Percentiles rank a stretch among this genome's conserved stretches.
Evolutionary conservation across 495 filamentous ascomycete genomes (phyloP).

Genomic region (Aspergillus haitiensis): DNA sequence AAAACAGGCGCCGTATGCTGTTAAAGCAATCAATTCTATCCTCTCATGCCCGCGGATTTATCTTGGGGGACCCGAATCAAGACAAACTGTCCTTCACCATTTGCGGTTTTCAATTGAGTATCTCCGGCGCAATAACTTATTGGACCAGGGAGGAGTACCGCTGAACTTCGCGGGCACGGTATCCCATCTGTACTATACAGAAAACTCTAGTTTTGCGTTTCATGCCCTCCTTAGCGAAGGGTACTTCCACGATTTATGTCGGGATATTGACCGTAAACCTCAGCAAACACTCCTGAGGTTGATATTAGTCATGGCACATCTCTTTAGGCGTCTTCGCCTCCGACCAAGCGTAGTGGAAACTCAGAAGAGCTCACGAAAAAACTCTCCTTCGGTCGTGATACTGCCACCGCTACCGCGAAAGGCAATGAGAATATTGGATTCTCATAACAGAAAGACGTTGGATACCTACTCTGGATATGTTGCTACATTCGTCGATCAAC

Average conservation of each 20-base stretch:
- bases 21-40: conserved; percentile 61
- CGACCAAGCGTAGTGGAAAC: conserved; percentile 43
- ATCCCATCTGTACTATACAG: conserved; percentile 71
- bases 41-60: conserved; percentile 68
- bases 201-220: conserved; percentile 70
- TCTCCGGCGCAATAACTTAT: conserved; percentile 63
- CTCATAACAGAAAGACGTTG: conserved; percentile 64
- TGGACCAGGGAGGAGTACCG: conserved; percentile 58
- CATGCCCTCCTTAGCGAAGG: conserved; percentile 67
- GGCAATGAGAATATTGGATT: conserved; percentile 53
- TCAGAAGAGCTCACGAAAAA: conserved; percentile 42
- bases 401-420: conserved; percentile 60
- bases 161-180: conserved; percentile 68
- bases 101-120: conserved; percentile 80
- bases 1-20: conserved; percentile 57
- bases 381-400: conserved; percentile 58
- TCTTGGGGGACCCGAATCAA: conserved; percentile 60
- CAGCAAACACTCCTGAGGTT: conserved; percentile 46
- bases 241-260: conserved; percentile 65
- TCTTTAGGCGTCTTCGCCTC: conserved; percentile 60
- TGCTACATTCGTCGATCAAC: conserved; percentile 63
- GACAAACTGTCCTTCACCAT: conserved; percentile 69
- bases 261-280: conserved; percentile 40
- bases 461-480: conserved; percentile 67
- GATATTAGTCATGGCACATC: conserved; percentile 66